Evolutionary conservation across 805 yeast species (phyloP).

Genomic region (Henningerozyma blattae): DNA sequence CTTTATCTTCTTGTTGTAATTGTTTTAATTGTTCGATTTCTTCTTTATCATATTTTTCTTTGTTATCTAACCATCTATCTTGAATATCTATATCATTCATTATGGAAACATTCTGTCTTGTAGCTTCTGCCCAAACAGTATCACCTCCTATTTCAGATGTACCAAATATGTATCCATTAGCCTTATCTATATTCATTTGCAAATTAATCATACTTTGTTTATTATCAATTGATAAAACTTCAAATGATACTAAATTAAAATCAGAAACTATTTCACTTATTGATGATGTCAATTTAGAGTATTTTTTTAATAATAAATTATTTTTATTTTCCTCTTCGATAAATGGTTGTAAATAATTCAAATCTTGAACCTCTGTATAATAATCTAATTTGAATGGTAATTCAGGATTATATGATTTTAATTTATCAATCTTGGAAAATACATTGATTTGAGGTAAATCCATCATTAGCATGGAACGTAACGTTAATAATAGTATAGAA

Average conservation of each 20-base stretch:
- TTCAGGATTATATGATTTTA: constrained; percentile 65
- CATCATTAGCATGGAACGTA: constrained; percentile 86
- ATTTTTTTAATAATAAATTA: constrained; percentile 46
- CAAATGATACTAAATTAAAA: constrained; percentile 76
- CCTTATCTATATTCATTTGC: constrained; percentile 69
- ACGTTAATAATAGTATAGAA: constrained; percentile 64
- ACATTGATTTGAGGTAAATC: constrained; percentile 91
- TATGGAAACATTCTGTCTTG: constrained; percentile 58
- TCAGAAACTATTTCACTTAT: constrained; percentile 80
- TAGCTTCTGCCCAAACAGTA: constrained; percentile 92
- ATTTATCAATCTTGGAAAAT: constrained; percentile 77
- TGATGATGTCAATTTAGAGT: constrained; percentile 56
- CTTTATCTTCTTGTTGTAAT: constrained; percentile 30
- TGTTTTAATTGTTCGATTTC: constrained; percentile 37
- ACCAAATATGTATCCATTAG: constrained; percentile 90
- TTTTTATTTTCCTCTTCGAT: constrained; percentile 68
- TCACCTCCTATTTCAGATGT: constrained; percentile 95
- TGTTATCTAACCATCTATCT: constrained; percentile 89
- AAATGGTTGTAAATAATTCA: constrained; percentile 52
- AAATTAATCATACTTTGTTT: constrained; percentile 83
- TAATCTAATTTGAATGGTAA: constrained; percentile 74
- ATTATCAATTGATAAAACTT: constrained; percentile 84
- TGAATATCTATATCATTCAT: constrained; percentile 57
- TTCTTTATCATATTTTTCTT: constrained; percentile 59
- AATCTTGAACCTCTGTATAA: constrained; percentile 87